Evolutionary conservation across 208 protist species (phyloP), one percentile per base, ranked within the genome.

Genomic region (Acanthamoeba royreba): DNA sequence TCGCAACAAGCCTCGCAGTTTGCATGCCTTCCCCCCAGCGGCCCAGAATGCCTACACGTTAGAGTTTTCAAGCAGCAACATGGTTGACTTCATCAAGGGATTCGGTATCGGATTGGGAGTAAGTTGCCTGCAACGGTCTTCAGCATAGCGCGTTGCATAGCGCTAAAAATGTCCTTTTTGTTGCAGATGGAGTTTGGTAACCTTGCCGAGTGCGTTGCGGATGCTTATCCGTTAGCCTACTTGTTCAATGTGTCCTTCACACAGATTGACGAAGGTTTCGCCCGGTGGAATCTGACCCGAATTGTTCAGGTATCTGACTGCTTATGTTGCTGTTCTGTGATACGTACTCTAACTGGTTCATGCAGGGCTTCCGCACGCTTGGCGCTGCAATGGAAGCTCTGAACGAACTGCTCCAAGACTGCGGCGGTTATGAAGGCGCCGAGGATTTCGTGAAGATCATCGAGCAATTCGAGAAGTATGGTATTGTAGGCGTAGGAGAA

Each of bases 151-250:
- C n/a, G n/a, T n/a, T n/a, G n/a, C n/a, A n/a, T n/a, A n/a, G n/a
- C n/a, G n/a, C n/a, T n/a, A n/a, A n/a, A n/a, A n/a, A n/a, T n/a
- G n/a, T n/a, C n/a, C n/a, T n/a, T n/a, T n/a, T n/a, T n/a, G n/a
- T n/a, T n/a, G n/a, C 69, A 85, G 74, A 89, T 89, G 83, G 52
- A 89, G 33, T 89, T 89, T 31, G 83, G 83, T 9, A 89, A 66
- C 33, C 33, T 89, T 22, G 52, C 83, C 1, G 46, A 58, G 17
- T 89, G 83, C 49, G 53, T 89, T 9, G 83, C 83, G 31, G 83
- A 89, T 28, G 46, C 83, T 5, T 89, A 89, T 66, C 83, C 83
- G 49, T 25, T 89, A 15, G 53, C 83, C 52, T 89, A 89, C 40
- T 13, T 89, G 83, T 89, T 13, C 19, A 69, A 58, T 66, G 52